Base-by-base conservation (phyloP, 306 rosid species). In the Sesbania bispinosa region DNA sequence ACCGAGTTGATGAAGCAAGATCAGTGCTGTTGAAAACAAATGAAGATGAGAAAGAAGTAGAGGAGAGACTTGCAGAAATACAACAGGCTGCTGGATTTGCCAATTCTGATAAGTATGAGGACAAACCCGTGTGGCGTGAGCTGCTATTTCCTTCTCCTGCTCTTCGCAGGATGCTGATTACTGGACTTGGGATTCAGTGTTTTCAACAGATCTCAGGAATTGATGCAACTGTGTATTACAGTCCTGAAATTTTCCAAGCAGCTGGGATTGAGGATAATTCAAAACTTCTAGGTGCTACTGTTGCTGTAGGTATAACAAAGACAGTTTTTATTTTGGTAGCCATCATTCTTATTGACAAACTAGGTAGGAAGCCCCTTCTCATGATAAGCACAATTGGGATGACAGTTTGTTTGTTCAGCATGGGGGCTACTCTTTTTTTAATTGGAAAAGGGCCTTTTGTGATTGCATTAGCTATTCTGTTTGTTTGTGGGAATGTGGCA, bases 121-220 rank as follows among this genome's bases (percentile, higher is more conserved):
- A 81, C 7, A 87, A 84, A 77, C 85, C 92, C 0, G 93, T 83
- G 26, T 85, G 97, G 84, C 86, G 74, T 5, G 97, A 93, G 51
- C 62, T 93, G 39, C 46, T 90, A 61, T 85, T 50, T 52, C 98
- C 98, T 35, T 78, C 97, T 77, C 96, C 97, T 3, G 76, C 97
- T 0, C 82, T 88, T 67, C 77, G 82, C 47, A 68, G 89, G 62
- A 93, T 93, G 98, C 83, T 93, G 46, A 70, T 93, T 42, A 88
- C 98, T 3, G 98, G 98, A 7, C 62, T 87, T 26, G 98, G 98
- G 58, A 90, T 90, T 74, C 98, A 93, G 19, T 90, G 97, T 79
- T 90, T 93, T 73, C 98, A 93, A 82, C 98, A 93, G 85, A 84
- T 93, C 54, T 88, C 98, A n/a, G 97, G 98, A 64, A 88, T 90